Evolutionary conservation across 1,139 yeast species (phyloP), one percentile per base, ranked within the genome.

Genomic region (Magnusiomyces tetraspermus): DNA sequence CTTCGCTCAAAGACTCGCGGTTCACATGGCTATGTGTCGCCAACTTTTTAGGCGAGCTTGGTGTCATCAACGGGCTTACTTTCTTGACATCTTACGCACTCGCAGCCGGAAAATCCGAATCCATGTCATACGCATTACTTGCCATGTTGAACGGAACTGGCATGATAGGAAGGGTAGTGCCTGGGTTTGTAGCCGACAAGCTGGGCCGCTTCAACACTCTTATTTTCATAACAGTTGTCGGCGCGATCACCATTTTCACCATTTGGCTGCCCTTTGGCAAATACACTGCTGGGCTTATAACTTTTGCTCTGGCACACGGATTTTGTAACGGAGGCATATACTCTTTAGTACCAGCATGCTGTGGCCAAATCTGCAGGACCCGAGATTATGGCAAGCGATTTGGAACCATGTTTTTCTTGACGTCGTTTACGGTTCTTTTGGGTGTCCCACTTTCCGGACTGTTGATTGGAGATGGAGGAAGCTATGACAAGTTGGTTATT

Each of bases 121-220:
- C 79, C n/a, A 65, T 71, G 5, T 71, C 85, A 0, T 77, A 78
- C 59, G 60, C 78, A 15, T 65, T 82, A 33, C 54, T 61, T 11
- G 55, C 86, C 0, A 71, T 78, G 10, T 71, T 75, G 60, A 83
- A 81, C 65, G 82, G 80, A 0, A 70, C 78, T 1, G 86, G 87
- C 4, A 72, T 80, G 17, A 58, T 75, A 2, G 88, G 87, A 1
- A 68, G 88, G 55, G 74, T 75, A 53, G 59, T 79, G 5, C 83
- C 86, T 0, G 81, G 82, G 0, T 65, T 70, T 31, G 58, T 76
- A 10, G 75, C 82, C 0, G 84, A 83, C 55, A 77, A 22, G 28
- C 56, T 75, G 36, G 89, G 89, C 0, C 70, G 77, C 38, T 82
- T 77, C 64, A 83, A 82, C 59, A 71, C 80, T 22, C 76, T 76